phyloP scores from a whole-genome alignment of 805 yeast genomes.

The Ogataea siamensis region DNA sequence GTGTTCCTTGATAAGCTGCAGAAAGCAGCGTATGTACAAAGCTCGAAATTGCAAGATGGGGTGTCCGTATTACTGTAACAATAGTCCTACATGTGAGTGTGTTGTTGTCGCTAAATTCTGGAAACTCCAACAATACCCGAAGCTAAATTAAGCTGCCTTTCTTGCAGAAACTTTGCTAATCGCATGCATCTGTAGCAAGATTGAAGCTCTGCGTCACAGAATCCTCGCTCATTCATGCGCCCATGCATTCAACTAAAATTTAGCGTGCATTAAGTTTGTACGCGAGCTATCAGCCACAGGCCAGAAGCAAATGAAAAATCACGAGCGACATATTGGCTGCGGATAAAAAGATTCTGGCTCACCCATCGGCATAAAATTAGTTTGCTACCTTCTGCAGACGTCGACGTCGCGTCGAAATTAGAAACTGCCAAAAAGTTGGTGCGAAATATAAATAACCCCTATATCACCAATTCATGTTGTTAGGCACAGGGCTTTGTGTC shows the following conservation, averaged over 20 bases:
- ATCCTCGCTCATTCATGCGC: background rate
- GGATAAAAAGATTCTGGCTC: slow-evolving; percentile 4
- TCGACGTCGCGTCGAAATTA: slow-evolving; percentile 4
- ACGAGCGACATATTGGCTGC: background rate
- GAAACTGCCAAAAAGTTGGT: background rate
- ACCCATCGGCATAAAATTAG: background rate
- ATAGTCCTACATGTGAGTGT: background rate
- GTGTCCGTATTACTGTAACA: background rate
- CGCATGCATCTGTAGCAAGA: slow-evolving; percentile 1
- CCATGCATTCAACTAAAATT: background rate
- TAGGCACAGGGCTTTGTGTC: slow-evolving; percentile 1
- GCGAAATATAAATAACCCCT: background rate
- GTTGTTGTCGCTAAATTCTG: background rate
- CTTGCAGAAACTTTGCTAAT: background rate
- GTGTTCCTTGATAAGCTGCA: background rate
- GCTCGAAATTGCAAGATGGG: background rate
- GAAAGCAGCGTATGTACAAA: background rate
- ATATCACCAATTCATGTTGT: background rate
- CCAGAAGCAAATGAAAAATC: slow-evolving; percentile 1
- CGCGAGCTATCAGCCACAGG: background rate
- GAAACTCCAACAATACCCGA: background rate
- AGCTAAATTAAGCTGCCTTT: background rate
- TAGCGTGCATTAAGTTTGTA: background rate
- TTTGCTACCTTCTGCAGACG: background rate
- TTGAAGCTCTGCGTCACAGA: background rate